Percentiles rank a stretch among this genome's conserved stretches.
These are phyloP conservation scores for Leccinellum albellum DNA, from an alignment of 768 basidiomycete species.

Conservation along the genomic window DNA sequence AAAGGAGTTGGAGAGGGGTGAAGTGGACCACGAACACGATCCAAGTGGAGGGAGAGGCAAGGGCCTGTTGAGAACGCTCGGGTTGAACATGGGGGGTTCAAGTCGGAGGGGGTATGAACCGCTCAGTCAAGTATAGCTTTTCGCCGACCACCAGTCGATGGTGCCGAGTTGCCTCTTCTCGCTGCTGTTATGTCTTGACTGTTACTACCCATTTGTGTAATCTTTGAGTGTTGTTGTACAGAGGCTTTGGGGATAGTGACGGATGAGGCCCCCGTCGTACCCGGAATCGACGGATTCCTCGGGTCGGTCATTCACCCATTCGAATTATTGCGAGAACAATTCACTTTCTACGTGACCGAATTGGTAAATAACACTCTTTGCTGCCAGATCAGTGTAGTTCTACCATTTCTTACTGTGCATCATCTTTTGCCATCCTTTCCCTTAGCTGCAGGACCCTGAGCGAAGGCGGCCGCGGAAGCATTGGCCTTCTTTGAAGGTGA, in stretches of 20 bases:
- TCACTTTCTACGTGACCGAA: neutral
- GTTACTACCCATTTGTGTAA: neutral
- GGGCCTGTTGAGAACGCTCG: conserved; percentile 33
- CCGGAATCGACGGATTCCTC: no score
- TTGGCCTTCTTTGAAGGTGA: no score
- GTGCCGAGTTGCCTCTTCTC: neutral
- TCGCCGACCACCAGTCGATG: neutral
- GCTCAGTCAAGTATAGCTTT: conserved; percentile 26
- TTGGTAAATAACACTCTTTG: no score
- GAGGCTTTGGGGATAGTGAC: no score
- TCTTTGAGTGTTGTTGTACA: neutral
- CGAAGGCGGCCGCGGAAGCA: no score
- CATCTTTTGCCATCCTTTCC: no score
- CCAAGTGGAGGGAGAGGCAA: conserved; percentile 37
- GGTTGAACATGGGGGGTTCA: conserved; percentile 36
- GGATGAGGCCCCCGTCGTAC: neutral
- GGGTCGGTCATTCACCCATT: no score
- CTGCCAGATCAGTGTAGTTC: neutral
- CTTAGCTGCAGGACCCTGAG: no score
- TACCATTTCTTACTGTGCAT: neutral
- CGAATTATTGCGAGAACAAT: neutral
- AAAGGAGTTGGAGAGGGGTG: conserved; percentile 46
- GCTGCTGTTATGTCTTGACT: neutral
- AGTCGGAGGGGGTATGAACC: conserved; percentile 34
- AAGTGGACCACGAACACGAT: conserved; percentile 46